Conservation (phyloP, 2,329 filamentous ascomycete genomes). For the Neofusicoccum umdonicola region DNA sequence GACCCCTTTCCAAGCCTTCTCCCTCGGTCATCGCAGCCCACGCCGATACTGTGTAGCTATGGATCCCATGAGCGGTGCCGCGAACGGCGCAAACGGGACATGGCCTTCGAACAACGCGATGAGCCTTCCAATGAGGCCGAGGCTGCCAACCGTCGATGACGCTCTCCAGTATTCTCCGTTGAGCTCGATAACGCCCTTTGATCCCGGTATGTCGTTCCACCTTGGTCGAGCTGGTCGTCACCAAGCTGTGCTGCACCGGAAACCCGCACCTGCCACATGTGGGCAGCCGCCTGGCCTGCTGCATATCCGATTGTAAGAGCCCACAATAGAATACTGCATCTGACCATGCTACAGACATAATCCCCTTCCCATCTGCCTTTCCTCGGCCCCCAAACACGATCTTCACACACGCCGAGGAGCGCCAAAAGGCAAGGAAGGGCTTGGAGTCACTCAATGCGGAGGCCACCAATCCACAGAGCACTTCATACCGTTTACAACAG, state of each 20-base stretch:
- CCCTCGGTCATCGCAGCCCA: background rate
- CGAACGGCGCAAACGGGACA: constrained; percentile 24
- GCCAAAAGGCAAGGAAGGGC: constrained; percentile 49
- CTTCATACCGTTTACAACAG: constrained; percentile 66
- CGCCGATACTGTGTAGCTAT: constrained; percentile 13
- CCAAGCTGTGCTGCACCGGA: background rate
- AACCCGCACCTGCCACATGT: background rate
- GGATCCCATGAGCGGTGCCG: constrained; percentile 1
- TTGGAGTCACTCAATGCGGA: constrained; percentile 71
- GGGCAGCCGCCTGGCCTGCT: background rate
- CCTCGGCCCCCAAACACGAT: constrained; percentile 39
- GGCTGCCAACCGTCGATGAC: constrained; percentile 61
- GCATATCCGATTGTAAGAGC: constrained; percentile 18
- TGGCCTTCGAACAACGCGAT: constrained; percentile 32
- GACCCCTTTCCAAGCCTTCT: background rate
- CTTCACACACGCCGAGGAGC: constrained; percentile 43
- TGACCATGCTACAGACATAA: constrained; percentile 37
- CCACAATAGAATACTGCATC: constrained; percentile 16
- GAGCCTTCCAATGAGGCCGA: constrained; percentile 30
- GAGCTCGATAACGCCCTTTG: constrained; percentile 75
- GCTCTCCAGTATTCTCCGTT: constrained; percentile 81
- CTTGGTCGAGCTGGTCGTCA: background rate
- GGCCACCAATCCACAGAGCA: constrained; percentile 56
- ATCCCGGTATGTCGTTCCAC: constrained; percentile 58
- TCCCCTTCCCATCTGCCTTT: constrained; percentile 45